Conservation (phyloP, 805 yeast genomes). For the Pachysolen tannophilus region DNA sequence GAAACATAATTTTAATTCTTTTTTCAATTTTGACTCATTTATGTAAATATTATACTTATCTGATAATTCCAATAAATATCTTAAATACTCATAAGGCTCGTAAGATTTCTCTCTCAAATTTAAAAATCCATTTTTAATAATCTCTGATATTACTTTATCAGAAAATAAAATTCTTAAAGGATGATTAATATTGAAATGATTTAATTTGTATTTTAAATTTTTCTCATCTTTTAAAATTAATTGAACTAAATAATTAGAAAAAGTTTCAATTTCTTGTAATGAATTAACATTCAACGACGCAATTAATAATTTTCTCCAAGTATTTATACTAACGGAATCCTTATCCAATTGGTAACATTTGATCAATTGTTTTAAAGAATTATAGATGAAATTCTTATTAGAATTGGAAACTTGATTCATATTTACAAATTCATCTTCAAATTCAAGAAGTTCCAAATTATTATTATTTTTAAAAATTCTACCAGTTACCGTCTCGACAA, state of each 20-base stretch:
- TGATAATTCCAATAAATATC: conserved; percentile 12
- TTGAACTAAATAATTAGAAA: conserved; percentile 10
- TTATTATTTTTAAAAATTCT: background rate
- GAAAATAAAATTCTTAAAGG: conserved; percentile 15
- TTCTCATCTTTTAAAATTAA: conserved; percentile 1
- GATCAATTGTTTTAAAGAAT: conserved; percentile 5
- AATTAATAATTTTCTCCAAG: conserved; percentile 13
- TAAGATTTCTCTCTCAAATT: background rate
- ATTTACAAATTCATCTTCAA: conserved; percentile 27
- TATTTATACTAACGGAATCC: conserved; percentile 4
- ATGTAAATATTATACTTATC: conserved; percentile 12
- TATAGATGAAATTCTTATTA: conserved; percentile 1
- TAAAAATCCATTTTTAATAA: conserved; percentile 10
- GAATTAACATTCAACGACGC: conserved; percentile 9
- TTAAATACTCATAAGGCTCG: conserved; percentile 17
- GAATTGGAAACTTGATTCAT: background rate
- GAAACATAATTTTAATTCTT: conserved; percentile 1
- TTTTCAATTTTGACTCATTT: conserved; percentile 1
- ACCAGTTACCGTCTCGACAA: background rate
- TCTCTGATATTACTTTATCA: conserved; percentile 9
- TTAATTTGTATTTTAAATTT: conserved; percentile 1
- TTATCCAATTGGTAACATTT: conserved; percentile 6
- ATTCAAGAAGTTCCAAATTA: too few relatives aligned
- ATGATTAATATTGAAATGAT: conserved; percentile 10
- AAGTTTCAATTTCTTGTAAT: conserved; percentile 9